Percentiles rank a stretch among this genome's conserved stretches.
Evolutionary conservation across 129 eudicot genomes (phyloP).

Genomic region (Escallonia herrerae): DNA sequence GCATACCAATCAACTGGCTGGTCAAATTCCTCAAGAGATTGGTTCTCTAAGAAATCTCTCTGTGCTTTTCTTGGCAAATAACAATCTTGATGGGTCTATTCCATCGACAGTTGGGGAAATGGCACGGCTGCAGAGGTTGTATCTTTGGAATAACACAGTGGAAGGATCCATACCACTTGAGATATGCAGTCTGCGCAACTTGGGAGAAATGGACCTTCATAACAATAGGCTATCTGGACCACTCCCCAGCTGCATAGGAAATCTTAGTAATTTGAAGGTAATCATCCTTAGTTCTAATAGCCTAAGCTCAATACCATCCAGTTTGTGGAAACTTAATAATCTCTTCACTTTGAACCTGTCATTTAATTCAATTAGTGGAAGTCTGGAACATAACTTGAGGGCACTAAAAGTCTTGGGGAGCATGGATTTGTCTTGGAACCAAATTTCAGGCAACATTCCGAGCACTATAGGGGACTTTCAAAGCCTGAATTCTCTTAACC

Average conservation of each 20-base stretch:
- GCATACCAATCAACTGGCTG: not conserved
- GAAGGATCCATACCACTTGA: not conserved
- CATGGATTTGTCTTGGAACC: not conserved
- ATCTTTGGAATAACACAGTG: not conserved
- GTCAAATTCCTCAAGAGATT: not conserved
- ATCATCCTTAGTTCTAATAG: not conserved
- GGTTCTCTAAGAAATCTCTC: not conserved
- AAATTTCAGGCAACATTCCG: not conserved
- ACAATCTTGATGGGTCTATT: not conserved
- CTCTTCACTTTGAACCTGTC: not conserved
- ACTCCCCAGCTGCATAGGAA: constrained; percentile 3
- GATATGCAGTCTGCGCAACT: not conserved
- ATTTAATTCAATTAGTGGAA: not conserved
- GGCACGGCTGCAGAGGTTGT: not conserved
- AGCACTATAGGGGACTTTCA: not conserved
- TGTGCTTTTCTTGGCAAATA: not conserved
- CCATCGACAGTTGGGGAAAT: not conserved
- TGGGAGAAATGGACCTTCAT: not conserved
- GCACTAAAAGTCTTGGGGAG: not conserved
- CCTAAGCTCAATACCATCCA: not conserved
- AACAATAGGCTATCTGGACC: constrained; percentile 16
- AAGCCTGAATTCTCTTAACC: not conserved
- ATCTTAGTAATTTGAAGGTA: not conserved
- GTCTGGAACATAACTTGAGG: not conserved
- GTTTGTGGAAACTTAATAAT: not conserved